phyloP scores from a whole-genome alignment of 768 basidiomycete genomes.

The Leccinum obscurum region DNA sequence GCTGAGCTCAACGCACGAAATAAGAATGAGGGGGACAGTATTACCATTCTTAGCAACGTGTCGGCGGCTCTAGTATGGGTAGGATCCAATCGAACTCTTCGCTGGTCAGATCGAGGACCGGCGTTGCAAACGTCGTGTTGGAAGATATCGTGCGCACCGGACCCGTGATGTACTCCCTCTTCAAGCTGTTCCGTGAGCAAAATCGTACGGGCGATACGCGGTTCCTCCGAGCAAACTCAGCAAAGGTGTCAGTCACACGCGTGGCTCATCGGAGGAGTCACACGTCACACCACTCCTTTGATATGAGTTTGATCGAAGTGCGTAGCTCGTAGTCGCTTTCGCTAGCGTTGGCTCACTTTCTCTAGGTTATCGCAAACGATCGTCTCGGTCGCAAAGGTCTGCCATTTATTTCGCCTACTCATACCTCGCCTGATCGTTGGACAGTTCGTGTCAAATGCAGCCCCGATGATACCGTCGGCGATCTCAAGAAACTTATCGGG shows the following conservation, averaged over 20 bases:
- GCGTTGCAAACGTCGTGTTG: conserved; percentile 43
- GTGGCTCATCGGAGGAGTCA: neutral
- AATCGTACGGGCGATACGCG: conserved; percentile 24
- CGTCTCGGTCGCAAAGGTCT: conserved; percentile 91
- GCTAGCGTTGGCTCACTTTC: conserved; percentile 1
- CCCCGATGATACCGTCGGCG: conserved; percentile 94
- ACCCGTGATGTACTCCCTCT: conserved; percentile 66
- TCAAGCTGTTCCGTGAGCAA: conserved; percentile 72
- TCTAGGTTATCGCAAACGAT: conserved; percentile 92
- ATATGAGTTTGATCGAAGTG: conserved; percentile 60
- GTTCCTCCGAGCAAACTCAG: no score
- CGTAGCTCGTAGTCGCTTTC: conserved; percentile 6
- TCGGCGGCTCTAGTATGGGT: conserved; percentile 69
- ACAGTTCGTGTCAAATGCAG: conserved; percentile 94
- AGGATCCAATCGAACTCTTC: conserved; percentile 67
- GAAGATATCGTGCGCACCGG: conserved; percentile 59
- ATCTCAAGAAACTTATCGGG: conserved; percentile 95
- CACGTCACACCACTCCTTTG: conserved; percentile 13
- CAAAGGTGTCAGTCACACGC: no score
- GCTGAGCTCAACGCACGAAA: conserved; percentile 13
- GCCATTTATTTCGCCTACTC: neutral
- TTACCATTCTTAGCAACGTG: conserved; percentile 83
- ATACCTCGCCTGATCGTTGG: conserved; percentile 10
- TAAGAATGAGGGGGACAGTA: conserved; percentile 14
- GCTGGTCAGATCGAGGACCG: conserved; percentile 65